phyloP scores from a whole-genome alignment of 2,329 filamentous ascomycete species.

The Cordyceps tenuipes region DNA sequence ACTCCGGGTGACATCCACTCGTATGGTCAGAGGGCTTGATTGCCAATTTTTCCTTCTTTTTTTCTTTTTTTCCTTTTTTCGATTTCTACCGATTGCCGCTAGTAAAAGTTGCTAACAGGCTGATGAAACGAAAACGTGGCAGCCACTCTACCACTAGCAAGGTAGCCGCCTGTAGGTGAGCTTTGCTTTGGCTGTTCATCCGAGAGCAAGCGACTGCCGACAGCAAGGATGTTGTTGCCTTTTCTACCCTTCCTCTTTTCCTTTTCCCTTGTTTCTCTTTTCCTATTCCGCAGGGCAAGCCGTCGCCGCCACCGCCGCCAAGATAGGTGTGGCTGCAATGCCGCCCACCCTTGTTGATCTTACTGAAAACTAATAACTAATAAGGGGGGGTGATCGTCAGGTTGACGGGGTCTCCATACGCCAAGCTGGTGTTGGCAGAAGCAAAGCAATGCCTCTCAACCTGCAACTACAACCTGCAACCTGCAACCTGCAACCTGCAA shows the following conservation, averaged over 20 bases:
- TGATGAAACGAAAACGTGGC: constrained; percentile 10
- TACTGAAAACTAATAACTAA: no score
- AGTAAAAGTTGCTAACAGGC: neutral
- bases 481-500: no score
- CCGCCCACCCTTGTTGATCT: no score
- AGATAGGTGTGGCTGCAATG: no score
- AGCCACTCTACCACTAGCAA: constrained; percentile 3
- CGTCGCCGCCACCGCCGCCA: neutral
- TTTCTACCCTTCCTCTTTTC: neutral
- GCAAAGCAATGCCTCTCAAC: no score
- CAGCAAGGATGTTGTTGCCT: neutral
- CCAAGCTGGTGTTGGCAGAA: no score
- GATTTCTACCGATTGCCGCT: neutral
- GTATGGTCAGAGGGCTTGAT: neutral
- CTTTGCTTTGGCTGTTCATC: neutral
- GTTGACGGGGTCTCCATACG: no score
- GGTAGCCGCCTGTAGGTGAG: neutral
- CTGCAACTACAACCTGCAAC: no score
- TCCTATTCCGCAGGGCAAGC: neutral
- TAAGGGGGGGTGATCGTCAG: no score
- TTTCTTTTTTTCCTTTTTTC: no score
- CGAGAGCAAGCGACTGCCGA: neutral
- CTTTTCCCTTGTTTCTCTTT: no score
- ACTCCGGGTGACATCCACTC: neutral
- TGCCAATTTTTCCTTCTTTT: no score